Evolutionary conservation across 352 stramenopile genomes (phyloP), one percentile per base, ranked within the genome.

Genomic region (Phytophthora pseudosyringae): DNA sequence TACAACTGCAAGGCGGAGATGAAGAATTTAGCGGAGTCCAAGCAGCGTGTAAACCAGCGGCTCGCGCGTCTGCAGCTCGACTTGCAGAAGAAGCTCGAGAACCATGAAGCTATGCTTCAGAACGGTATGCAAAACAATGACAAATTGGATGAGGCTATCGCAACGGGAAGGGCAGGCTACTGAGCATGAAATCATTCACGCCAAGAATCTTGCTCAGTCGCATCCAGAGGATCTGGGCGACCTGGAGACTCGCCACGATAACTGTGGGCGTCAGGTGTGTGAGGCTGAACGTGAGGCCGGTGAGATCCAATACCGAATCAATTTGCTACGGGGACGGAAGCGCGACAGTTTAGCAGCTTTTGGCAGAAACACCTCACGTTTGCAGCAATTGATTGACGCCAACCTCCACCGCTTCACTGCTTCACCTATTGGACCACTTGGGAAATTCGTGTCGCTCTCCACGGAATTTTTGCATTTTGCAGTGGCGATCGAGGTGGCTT

Each of bases 381-480:
- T 92, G 16, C 84, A 92, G 43, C 66, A 89, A 38, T 41, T 90
- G 25, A 94, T 94, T 44, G 59, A 86, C 0, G 60, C 83, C 0
- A 91, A 94, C 39, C 43, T 76, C 2, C 60, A 81, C 33, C 75
- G 71, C 11, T 94, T 94, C 40, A 52, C 74, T 0, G 62, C 57
- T 3, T 81, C 81, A n/a, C 85, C 85, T 0, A 91, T 94, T 52
- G 85, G 85, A 10, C 85, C 85, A 1, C 45, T 93, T 0, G 85
- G 85, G 1, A 69, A 89, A 44, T 71, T 78, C 48, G 78, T 91
- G 38, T 89, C 87, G 38, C 69, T 93, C 0, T 80, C 80, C 0
- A 71, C 88, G 55, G 58, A 71, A 33, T 86, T 69, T 32, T 83
- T 85, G 70, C 64, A 88, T 47, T 70, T 87, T 29, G 78, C 80